phyloP scores from a whole-genome alignment of 2,329 filamentous ascomycete species.

The Hypoxylon sp. region DNA sequence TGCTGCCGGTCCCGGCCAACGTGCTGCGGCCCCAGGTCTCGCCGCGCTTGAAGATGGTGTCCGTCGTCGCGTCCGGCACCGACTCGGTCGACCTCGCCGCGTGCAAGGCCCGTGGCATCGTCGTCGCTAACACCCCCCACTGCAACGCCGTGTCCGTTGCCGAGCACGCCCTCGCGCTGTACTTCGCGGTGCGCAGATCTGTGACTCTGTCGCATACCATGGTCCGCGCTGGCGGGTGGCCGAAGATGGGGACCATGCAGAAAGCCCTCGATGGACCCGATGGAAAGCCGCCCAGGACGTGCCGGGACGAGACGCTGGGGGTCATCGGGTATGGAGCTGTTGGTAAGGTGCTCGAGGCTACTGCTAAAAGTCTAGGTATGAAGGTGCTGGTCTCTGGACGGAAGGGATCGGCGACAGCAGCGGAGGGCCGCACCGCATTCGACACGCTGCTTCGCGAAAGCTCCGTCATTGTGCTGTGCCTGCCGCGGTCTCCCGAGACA shows the following conservation, averaged over 20 bases:
- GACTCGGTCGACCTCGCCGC: slow-evolving; percentile 57
- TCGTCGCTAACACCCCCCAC: slow-evolving; percentile 57
- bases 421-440: slow-evolving; percentile 49
- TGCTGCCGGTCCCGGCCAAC: slow-evolving; percentile 52
- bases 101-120: slow-evolving; percentile 54
- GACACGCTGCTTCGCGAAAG: slow-evolving; percentile 48
- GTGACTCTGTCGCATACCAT: slow-evolving; percentile 53
- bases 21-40: slow-evolving; percentile 47
- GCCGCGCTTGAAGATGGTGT: slow-evolving; percentile 55
- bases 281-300: slow-evolving; percentile 49
- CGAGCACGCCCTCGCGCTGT: slow-evolving; percentile 66
- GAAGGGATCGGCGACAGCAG: slow-evolving; percentile 44
- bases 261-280: slow-evolving; percentile 47
- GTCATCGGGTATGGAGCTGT: slow-evolving; percentile 55
- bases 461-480: slow-evolving; percentile 50
- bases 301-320: slow-evolving; percentile 49
- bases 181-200: slow-evolving; percentile 58
- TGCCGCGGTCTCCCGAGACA: slow-evolving; percentile 52
- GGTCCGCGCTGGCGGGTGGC: slow-evolving; percentile 51
- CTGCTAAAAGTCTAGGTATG: slow-evolving; percentile 50
- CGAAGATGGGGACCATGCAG: slow-evolving; percentile 47
- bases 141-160: slow-evolving; percentile 57
- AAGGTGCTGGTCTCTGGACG: slow-evolving; percentile 49
- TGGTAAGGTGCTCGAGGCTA: slow-evolving; percentile 47
- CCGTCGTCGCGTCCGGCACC: slow-evolving; percentile 57